These are phyloP conservation scores for Podaxis sp. DNA, from an alignment of 768 basidiomycete genomes.

Conservation along the genomic window DNA sequence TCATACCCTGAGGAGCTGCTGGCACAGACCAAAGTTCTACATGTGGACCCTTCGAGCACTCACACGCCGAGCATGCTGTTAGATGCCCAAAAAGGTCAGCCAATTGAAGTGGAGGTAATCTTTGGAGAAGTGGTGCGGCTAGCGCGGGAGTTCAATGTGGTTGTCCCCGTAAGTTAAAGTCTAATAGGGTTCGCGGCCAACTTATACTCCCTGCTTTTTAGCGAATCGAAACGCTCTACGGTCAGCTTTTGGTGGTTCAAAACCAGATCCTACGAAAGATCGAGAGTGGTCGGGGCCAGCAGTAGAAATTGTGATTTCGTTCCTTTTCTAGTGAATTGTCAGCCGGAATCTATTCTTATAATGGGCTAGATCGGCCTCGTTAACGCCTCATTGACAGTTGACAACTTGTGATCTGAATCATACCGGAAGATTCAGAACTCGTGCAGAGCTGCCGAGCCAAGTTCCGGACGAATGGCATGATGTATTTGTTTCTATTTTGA, in stretches of 20 bases:
- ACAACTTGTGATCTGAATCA: neutral
- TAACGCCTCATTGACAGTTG: neutral
- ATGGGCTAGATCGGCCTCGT: neutral
- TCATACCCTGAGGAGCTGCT: constrained; percentile 38
- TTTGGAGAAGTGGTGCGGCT: constrained; percentile 59
- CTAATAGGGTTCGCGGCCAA: neutral
- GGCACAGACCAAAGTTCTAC: constrained; percentile 33
- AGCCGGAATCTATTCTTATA: neutral
- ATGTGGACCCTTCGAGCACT: constrained; percentile 39
- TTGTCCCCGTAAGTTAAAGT: constrained; percentile 45
- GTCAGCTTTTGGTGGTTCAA: constrained; percentile 56
- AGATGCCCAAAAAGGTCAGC: constrained; percentile 49
- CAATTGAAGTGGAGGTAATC: constrained; percentile 69
- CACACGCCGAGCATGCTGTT: constrained; percentile 64
- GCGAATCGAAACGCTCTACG: constrained; percentile 65
- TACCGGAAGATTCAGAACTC: no score
- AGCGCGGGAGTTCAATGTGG: constrained; percentile 41
- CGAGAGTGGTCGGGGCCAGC: neutral
- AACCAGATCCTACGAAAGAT: constrained; percentile 52
- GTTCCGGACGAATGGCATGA: neutral
- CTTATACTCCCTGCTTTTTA: constrained; percentile 20
- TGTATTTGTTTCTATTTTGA: constrained; percentile 3
- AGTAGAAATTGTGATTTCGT: neutral
- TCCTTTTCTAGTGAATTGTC: neutral
- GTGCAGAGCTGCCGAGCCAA: neutral